Evolutionary conservation across 345 rosid genomes (phyloP).

Genomic region (Populus deltoides): DNA sequence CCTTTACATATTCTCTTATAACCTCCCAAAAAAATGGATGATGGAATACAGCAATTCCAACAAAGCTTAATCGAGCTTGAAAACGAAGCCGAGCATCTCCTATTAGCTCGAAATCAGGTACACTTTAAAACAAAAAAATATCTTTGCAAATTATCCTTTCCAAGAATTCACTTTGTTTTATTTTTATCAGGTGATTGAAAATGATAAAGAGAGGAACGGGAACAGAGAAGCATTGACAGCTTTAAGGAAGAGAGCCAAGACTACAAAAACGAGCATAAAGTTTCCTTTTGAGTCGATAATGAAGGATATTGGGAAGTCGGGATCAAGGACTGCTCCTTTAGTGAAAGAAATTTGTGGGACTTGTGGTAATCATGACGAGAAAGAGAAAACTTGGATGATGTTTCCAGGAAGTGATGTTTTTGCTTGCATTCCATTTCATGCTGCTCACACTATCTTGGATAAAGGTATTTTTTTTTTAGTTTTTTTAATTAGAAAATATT

Average conservation of each 20-base stretch:
- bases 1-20: not conserved
- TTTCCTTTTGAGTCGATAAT: slow-evolving; percentile 71
- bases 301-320: slow-evolving; percentile 52
- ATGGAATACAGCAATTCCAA: slow-evolving; percentile 47
- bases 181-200: slow-evolving; percentile 57
- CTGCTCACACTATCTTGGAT: slow-evolving; percentile 71
- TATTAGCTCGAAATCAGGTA: slow-evolving; percentile 63
- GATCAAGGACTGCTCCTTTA: slow-evolving; percentile 39
- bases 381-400: slow-evolving; percentile 78
- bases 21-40: slow-evolving; percentile 50
- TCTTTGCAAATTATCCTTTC: not conserved
- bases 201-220: slow-evolving; percentile 68
- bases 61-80: slow-evolving; percentile 52
- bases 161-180: not conserved
- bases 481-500: not conserved
- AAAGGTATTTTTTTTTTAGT: slow-evolving; percentile 37
- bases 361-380: slow-evolving; percentile 68
- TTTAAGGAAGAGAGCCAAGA: slow-evolving; percentile 68
- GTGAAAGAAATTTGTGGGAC: slow-evolving; percentile 76
- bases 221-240: slow-evolving; percentile 80
- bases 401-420: slow-evolving; percentile 75
- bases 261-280: slow-evolving; percentile 63
- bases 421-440: slow-evolving; percentile 71
- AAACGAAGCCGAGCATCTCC: slow-evolving; percentile 69
- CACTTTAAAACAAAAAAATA: not conserved